These are phyloP conservation scores for Monilinia vaccinii-corymbosi DNA, from an alignment of 2,329 filamentous ascomycete species.

Conservation along the genomic window DNA sequence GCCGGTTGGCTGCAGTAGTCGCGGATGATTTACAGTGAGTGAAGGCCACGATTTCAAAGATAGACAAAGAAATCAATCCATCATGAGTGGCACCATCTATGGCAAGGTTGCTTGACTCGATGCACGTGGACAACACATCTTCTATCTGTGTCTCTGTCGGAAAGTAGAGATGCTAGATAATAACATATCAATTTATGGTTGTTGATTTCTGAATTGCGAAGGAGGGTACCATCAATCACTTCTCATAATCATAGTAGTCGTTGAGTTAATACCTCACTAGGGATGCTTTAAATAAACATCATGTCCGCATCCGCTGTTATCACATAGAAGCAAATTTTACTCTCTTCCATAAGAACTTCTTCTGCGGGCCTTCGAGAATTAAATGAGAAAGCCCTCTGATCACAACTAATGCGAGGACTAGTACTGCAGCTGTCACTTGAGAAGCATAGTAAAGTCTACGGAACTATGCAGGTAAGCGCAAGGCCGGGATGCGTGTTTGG, in stretches of 20 bases:
- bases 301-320: slow-evolving; percentile 25
- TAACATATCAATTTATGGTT: not conserved
- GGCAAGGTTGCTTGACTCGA: slow-evolving; percentile 41
- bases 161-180: not conserved
- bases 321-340: slow-evolving; percentile 16
- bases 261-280: not conserved
- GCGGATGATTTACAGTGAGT: slow-evolving; percentile 30
- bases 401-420: slow-evolving; percentile 30
- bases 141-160: slow-evolving; percentile 2
- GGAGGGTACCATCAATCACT: slow-evolving; percentile 1
- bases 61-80: slow-evolving; percentile 38
- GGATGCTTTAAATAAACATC: slow-evolving; percentile 11
- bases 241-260: slow-evolving; percentile 1
- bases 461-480: slow-evolving; percentile 26
- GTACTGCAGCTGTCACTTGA: slow-evolving; percentile 34
- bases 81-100: slow-evolving; percentile 14
- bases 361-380: slow-evolving; percentile 36
- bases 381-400: slow-evolving; percentile 23
- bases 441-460: slow-evolving; percentile 19
- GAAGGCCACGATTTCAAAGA: slow-evolving; percentile 27
- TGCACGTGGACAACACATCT: slow-evolving; percentile 38
- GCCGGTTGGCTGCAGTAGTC: slow-evolving; percentile 40
- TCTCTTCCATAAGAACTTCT: slow-evolving; percentile 23
- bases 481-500: slow-evolving; percentile 14
- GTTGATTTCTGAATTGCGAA: slow-evolving; percentile 10